Evolutionary conservation across 179 eudicot species (phyloP).

Genomic region (Heliamphora ciliata): DNA sequence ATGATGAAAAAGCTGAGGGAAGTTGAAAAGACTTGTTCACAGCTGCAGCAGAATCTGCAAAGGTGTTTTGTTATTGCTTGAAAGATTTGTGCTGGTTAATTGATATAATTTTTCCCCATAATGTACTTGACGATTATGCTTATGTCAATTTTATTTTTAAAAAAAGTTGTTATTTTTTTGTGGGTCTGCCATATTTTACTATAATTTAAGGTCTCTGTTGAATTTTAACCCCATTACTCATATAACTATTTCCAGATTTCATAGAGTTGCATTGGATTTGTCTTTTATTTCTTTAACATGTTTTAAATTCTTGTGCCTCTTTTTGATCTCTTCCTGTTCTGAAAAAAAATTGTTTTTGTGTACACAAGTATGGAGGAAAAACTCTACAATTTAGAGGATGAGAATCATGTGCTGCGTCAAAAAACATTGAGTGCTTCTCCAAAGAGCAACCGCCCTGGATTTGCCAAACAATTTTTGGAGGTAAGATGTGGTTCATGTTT

Average conservation of each 20-base stretch:
- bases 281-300: background rate
- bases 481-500: slow-evolving; percentile 36
- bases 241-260: background rate
- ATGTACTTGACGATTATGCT: slow-evolving; percentile 3
- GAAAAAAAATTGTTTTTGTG: background rate
- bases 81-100: slow-evolving; percentile 9
- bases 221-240: background rate
- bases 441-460: slow-evolving; percentile 49
- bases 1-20: slow-evolving; percentile 55
- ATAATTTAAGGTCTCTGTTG: background rate
- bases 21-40: slow-evolving; percentile 62
- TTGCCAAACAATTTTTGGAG: slow-evolving; percentile 57
- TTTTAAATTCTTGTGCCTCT: background rate
- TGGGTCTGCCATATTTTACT: background rate
- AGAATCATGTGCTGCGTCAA: slow-evolving; percentile 85
- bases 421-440: slow-evolving; percentile 64
- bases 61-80: slow-evolving; percentile 39
- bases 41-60: slow-evolving; percentile 59
- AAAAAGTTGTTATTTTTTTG: background rate
- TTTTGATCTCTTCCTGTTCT: slow-evolving; percentile 4
- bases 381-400: slow-evolving; percentile 65
- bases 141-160: background rate
- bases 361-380: slow-evolving; percentile 73
- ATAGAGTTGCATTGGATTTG: slow-evolving; percentile 1
- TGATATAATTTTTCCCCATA: background rate